phyloP scores from a whole-genome alignment of 1,284 basidiomycete genomes.

The Trichosporon sp. region DNA sequence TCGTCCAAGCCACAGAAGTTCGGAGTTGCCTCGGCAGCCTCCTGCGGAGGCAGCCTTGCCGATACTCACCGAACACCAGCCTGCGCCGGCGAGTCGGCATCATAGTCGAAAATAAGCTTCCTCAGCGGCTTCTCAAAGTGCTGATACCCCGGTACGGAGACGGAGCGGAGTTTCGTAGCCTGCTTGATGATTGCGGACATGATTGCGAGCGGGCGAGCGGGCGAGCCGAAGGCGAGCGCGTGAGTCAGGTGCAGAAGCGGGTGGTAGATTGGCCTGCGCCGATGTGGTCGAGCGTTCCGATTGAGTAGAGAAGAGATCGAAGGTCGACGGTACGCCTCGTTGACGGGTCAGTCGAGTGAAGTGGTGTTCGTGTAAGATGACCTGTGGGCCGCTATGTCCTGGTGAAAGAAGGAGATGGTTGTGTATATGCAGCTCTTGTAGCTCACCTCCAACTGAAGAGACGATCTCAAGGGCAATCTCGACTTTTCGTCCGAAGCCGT shows the following conservation, averaged over 20 bases:
- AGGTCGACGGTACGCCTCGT: too few species aligned
- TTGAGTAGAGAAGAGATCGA: too few species aligned
- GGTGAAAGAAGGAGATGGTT: too few species aligned
- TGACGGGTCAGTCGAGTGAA: too few species aligned
- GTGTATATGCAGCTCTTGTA: too few species aligned
- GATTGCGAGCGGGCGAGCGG: neutral
- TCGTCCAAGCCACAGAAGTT: too few species aligned
- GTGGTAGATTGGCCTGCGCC: too few species aligned
- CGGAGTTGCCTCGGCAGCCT: neutral
- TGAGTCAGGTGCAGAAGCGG: neutral
- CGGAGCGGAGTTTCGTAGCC: conserved; percentile 23
- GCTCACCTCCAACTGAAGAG: too few species aligned
- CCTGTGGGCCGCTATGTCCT: too few species aligned
- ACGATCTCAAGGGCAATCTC: neutral
- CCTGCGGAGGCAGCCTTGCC: neutral
- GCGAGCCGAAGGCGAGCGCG: neutral
- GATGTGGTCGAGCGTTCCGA: too few species aligned
- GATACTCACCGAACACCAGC: conserved; percentile 39
- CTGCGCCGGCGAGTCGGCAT: conserved; percentile 37
- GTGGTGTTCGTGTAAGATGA: too few species aligned
- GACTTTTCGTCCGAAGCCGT: neutral
- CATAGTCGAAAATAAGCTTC: conserved; percentile 44
- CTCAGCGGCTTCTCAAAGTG: conserved; percentile 44
- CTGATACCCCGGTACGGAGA: conserved; percentile 40
- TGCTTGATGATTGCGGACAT: neutral